Conservation (phyloP, 495 filamentous ascomycete genomes). For the Penicillium roqueforti region DNA sequence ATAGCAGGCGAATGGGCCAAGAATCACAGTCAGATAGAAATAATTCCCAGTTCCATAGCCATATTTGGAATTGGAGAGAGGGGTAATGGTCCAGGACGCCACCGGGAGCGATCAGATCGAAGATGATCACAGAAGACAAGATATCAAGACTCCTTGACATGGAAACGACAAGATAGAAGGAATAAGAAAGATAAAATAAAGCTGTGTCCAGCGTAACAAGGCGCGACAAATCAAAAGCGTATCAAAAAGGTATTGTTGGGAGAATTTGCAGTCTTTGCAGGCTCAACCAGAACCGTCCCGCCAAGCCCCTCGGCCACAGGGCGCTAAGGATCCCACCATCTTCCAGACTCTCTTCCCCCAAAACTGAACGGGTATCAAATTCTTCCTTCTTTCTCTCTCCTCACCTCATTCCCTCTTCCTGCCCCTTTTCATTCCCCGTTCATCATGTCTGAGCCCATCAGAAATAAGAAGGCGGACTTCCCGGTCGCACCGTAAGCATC, state of each 20-base stretch:
- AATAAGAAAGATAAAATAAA: neutral
- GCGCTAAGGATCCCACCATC: slow-evolving; percentile 49
- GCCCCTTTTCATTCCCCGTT: slow-evolving; percentile 6
- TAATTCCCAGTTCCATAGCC: neutral
- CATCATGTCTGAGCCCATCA: slow-evolving; percentile 85
- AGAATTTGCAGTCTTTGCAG: slow-evolving; percentile 24
- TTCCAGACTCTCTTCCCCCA: slow-evolving; percentile 38
- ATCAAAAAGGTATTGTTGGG: slow-evolving; percentile 30
- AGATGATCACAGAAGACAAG: neutral
- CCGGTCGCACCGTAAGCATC: slow-evolving; percentile 74
- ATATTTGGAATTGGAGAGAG: neutral
- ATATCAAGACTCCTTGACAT: neutral
- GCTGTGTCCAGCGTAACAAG: neutral
- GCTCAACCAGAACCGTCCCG: slow-evolving; percentile 42
- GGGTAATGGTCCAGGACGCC: slow-evolving; percentile 3
- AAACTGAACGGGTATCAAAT: slow-evolving; percentile 44
- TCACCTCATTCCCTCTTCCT: slow-evolving; percentile 13
- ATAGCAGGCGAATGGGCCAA: neutral
- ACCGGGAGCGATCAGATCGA: neutral
- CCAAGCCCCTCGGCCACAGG: slow-evolving; percentile 46
- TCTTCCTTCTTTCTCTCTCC: slow-evolving; percentile 30
- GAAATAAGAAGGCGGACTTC: slow-evolving; percentile 82
- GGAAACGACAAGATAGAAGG: neutral
- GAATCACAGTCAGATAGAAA: neutral
- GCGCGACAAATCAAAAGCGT: neutral